Base-by-base conservation (phyloP, 139 green algal genomes). In the Edaphochlamys debaryana region DNA sequence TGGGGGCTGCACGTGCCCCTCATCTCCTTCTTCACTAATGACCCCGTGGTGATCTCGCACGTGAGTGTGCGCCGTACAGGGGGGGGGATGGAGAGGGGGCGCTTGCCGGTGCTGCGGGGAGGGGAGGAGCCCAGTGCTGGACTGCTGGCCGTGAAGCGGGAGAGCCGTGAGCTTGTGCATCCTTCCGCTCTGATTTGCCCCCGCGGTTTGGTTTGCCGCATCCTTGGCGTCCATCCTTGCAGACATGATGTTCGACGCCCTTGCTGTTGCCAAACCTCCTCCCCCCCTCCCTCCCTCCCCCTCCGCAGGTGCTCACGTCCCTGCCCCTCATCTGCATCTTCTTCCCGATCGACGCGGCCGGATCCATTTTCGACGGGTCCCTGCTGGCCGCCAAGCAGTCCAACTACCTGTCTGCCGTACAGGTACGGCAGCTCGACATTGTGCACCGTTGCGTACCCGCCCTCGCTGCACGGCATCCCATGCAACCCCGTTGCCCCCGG, bases 331-430 rank as follows among this genome's bases (percentile, higher is more conserved):
- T 93, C 4, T 79, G 64, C 62, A 0, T 75, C 9, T 85, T 87
- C 45, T 89, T 93, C 58, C 86, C 90, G 1, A 27, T 92, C 4
- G 90, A 93, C 67, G 90, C 90, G 1, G 84, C 69, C 0, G 87
- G 84, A 0, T 85, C 72, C 58, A 92, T 93, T 67, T 84, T 91
- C 84, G 90, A 93, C 63, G 90, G 90, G 15, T 85, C 79, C 1
- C 66, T 93, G n/a, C 86, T 93, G 38, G 90, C 90, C 8, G 87
- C 90, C 36, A 87, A 89, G 50, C 88, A 92, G 81, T 89, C 88
- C 19, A 87, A 90, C 71, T 86, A 80, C 62, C 79, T 92, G 45
- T 86, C 80, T 9, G 74, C 80, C 34, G 76, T 82, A 66, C 76
- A 69, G 64, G 64, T 69, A 13, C 17, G 64, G 6, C 11, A 13